A percentile compares a stretch with the other conserved stretches of the same genome.
phyloP scores from a whole-genome alignment of 2,329 filamentous ascomycete genomes.

The Allantophomopsis cytisporea region DNA sequence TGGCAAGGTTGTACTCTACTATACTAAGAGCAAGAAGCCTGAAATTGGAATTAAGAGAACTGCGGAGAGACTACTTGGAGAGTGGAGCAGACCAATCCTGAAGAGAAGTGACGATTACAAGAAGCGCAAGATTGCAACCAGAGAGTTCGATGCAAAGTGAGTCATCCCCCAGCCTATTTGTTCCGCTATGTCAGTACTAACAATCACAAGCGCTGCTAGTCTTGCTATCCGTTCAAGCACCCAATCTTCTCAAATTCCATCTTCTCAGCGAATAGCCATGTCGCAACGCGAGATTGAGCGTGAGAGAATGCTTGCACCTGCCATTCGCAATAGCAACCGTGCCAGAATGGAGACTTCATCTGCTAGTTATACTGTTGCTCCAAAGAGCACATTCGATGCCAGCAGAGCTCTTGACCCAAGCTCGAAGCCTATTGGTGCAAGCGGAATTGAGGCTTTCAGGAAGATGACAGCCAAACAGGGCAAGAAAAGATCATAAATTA shows the following conservation, averaged over 20 bases:
- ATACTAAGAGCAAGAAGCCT: constrained; percentile 86
- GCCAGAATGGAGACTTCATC: constrained; percentile 28
- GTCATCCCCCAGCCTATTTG: constrained; percentile 13
- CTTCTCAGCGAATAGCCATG: constrained; percentile 12
- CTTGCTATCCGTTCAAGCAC: constrained; percentile 18
- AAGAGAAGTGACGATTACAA: constrained; percentile 92
- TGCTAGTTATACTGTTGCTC: constrained; percentile 19
- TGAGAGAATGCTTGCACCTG: constrained; percentile 43
- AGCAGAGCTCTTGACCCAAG: constrained; percentile 30
- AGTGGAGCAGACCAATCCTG: constrained; percentile 91
- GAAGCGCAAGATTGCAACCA: constrained; percentile 57
- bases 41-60: constrained; percentile 84
- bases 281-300: constrained; percentile 29
- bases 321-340: constrained; percentile 35
- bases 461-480: constrained; percentile 48
- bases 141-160: constrained; percentile 50
- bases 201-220: constrained; percentile 14
- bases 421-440: constrained; percentile 45
- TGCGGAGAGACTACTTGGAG: constrained; percentile 81
- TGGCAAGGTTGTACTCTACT: constrained; percentile 92
- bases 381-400: constrained; percentile 45
- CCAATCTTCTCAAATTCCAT: constrained; percentile 5
- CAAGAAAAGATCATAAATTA: constrained; percentile 29
- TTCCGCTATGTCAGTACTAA: constrained; percentile 3
- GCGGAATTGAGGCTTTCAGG: constrained; percentile 49